Evolutionary conservation across 305 asterid species (phyloP), one percentile per base, ranked within the genome.

Genomic region (Fraxinus dipetala): DNA sequence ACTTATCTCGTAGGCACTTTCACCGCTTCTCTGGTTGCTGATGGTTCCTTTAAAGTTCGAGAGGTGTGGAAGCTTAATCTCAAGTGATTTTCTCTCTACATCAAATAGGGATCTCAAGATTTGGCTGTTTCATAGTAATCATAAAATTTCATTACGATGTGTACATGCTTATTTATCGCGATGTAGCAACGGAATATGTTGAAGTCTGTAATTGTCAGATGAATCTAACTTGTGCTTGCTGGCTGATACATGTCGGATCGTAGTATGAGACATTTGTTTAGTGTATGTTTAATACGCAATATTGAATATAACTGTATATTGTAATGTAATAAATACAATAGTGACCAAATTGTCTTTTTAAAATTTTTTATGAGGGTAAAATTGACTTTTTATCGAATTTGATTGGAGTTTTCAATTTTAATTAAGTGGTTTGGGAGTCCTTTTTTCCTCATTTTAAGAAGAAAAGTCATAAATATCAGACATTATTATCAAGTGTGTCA

Each of bases 41-140:
- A 93, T 45, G 98, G 99, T 26, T 93, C 99, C 22, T 96, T 98
- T 16, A 96, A 94, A 65, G 95, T 96, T 48, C 90, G 97, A 76
- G 97, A 94, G 87, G 94, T 94, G 51, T 93, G 98, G 98, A 96
- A 90, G 85, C 87, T 94, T 40, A 85, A 87, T 61, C 87, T 81
- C 84, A 92, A 87, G 87, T 93, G 90, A 93, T 22, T 59, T 76
- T 81, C 18, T 13, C 5, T 10, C 31, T 2, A 20, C 72, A 20
- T 20, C 67, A 59, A 59, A 59, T 16, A 48, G 20, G 59, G 20
- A n/a, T 54, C 2, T 51, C 63, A 51, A n/a, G 24, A 3, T 54
- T 51, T 16, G 22, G 63, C 7, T 51, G 63, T 0, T 51, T 43
- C n/a, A 43, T 45, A 45, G 56, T 45, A 45, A 45, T 61, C 72